A percentile compares a stretch with the other conserved stretches of the same genome.
phyloP scores from a whole-genome alignment of 1,284 basidiomycete species.

The Cystobasidiaceae sp. region DNA sequence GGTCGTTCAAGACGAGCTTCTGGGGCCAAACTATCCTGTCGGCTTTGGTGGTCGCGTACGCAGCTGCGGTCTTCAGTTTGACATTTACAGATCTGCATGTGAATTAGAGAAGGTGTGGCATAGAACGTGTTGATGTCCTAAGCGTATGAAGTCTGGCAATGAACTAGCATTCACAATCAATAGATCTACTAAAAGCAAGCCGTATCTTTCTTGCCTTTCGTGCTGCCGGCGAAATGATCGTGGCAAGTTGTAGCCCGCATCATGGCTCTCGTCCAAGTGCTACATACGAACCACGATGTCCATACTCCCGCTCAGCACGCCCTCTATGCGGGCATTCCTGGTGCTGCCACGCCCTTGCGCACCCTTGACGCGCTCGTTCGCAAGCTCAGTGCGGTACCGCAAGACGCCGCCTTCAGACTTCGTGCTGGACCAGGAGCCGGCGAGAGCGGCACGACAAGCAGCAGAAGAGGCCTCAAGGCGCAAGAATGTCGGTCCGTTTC shows the following conservation, averaged over 20 bases:
- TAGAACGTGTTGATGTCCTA: too few species aligned
- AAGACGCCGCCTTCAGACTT: constrained; percentile 11
- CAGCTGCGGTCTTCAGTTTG: constrained; percentile 4
- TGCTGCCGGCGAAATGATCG: too few species aligned
- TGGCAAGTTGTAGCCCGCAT: too few species aligned
- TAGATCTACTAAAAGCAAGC: too few species aligned
- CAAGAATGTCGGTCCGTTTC: constrained; percentile 20
- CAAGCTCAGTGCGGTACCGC: neutral
- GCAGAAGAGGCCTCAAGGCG: constrained; percentile 12
- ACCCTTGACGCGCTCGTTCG: neutral
- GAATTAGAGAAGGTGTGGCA: too few species aligned
- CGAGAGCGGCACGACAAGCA: constrained; percentile 15
- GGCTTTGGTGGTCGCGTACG: constrained; percentile 2
- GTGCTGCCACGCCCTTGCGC: neutral
- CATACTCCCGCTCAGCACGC: too few species aligned
- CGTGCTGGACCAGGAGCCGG: constrained; percentile 13
- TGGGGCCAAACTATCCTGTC: constrained; percentile 16
- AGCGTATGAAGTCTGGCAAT: too few species aligned
- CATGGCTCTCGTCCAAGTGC: too few species aligned
- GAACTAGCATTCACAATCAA: too few species aligned
- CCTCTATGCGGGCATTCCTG: neutral
- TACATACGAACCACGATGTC: too few species aligned
- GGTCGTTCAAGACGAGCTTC: constrained; percentile 15
- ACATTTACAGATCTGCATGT: constrained; percentile 15
- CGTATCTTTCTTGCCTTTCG: too few species aligned